Conservation (phyloP, 2,329 filamentous ascomycete genomes). For the Nannizziopsis barbatae region DNA sequence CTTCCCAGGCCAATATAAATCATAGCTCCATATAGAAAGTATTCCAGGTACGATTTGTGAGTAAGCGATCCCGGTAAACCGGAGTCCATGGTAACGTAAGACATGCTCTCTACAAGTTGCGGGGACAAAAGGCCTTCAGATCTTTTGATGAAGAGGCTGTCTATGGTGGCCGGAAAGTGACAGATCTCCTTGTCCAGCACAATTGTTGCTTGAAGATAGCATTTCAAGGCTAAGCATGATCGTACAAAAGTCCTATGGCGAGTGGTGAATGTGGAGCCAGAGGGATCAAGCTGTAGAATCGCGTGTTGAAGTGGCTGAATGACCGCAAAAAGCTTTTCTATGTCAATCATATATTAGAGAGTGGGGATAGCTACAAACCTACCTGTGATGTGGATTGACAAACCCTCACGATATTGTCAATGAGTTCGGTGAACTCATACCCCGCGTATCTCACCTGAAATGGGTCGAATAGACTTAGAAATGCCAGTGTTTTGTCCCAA, state of each 20-base stretch:
- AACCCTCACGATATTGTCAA: slow-evolving; percentile 26
- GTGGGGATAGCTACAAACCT: slow-evolving; percentile 13
- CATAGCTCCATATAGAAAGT: slow-evolving; percentile 55
- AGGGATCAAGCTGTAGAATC: slow-evolving; percentile 36
- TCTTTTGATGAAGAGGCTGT: slow-evolving; percentile 20
- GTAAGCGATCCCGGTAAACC: slow-evolving; percentile 33
- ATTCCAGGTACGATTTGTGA: slow-evolving; percentile 46
- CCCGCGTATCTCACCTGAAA: slow-evolving; percentile 37
- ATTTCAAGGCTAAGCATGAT: slow-evolving; percentile 33
- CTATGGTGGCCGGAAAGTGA: slow-evolving; percentile 28
- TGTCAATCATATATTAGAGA: slow-evolving; percentile 7
- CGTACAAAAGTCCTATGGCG: slow-evolving; percentile 33
- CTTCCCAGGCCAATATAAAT: slow-evolving; percentile 50
- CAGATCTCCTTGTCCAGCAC: slow-evolving; percentile 35
- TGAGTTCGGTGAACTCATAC: slow-evolving; percentile 23
- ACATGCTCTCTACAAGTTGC: slow-evolving; percentile 22
- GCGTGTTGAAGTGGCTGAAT: slow-evolving; percentile 33
- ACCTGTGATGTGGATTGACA: slow-evolving; percentile 29
- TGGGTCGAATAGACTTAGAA: slow-evolving; percentile 44
- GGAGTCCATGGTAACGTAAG: slow-evolving; percentile 28
- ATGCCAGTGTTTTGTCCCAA: slow-evolving; percentile 41
- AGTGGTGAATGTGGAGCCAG: slow-evolving; percentile 34
- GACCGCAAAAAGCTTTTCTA: slow-evolving; percentile 28
- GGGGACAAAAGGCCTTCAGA: slow-evolving; percentile 23
- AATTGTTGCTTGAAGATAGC: slow-evolving; percentile 31